Evolutionary conservation across 768 basidiomycete species (phyloP), one percentile per base, ranked within the genome.

Genomic region (Mycena indigotica): DNA sequence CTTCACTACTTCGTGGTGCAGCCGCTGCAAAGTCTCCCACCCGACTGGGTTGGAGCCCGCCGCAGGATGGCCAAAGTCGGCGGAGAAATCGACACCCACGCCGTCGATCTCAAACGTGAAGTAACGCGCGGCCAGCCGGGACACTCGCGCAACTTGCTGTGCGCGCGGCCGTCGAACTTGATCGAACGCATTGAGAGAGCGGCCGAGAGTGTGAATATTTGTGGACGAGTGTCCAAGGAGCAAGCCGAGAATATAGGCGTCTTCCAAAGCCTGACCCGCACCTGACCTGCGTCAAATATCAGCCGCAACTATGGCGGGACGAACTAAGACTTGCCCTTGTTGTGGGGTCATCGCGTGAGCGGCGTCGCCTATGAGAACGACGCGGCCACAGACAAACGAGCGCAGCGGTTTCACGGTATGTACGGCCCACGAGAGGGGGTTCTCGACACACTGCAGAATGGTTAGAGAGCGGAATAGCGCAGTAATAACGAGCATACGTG

Each of bases 371-470:
- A 82, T 57, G 50, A 82, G 66, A 6, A 72, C 77, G 21, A 75
- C 84, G 10, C 79, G 70, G 17, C 81, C 41, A 23, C 75, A 75
- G 2, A 80, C 77, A 52, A 78, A 82, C 5, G 82, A 73, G 1
- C 72, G 72, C 21, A 90, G 68, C 5, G 84, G 80, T 50, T 74
- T 76, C 2, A 84, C 72, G 4, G 75, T 79, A 64, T 88, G 84
- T 28, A 91, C 78, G 0, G 84, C 85, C 89, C 89, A 90, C 38
- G 82, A 72, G 23, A 77, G 70, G 2, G 82, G 76, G 41, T 72
- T 75, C 3, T 82, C 79, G 21, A 82, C 73, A 60, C 82, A 83
- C 86, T 88, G 51, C 24, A 3, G 19, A 61, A 41, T 32, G 3
- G 19, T 61, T 41, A 59, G 53, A 15, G 12, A 60, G 35, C 23